These are phyloP conservation scores for Aspergillus pseudoterreus DNA, from an alignment of 2,329 filamentous ascomycete genomes.

Conservation along the genomic window DNA sequence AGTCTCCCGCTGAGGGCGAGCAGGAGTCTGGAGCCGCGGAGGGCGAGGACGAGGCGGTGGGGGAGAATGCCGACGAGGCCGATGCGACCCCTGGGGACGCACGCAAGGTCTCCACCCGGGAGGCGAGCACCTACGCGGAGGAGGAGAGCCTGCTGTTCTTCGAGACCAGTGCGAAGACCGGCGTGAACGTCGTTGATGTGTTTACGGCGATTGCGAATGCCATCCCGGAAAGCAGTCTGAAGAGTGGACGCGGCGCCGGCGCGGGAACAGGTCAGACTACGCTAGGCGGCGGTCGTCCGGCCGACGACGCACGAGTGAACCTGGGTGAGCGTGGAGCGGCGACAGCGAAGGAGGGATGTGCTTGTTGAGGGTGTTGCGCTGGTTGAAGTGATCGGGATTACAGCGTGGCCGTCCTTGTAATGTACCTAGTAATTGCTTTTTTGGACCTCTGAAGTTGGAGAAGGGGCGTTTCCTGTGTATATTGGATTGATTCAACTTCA, in stretches of 20 bases:
- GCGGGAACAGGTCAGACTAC: slow-evolving; percentile 54
- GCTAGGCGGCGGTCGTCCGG: slow-evolving; percentile 52
- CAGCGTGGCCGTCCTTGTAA: neutral
- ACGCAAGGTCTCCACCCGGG: slow-evolving; percentile 83
- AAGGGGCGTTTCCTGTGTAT: neutral
- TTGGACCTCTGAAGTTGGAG: too few species aligned
- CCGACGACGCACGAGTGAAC: slow-evolving; percentile 68
- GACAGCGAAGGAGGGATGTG: slow-evolving; percentile 85
- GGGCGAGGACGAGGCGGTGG: slow-evolving; percentile 42
- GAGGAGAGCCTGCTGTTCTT: slow-evolving; percentile 94
- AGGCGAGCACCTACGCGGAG: slow-evolving; percentile 89
- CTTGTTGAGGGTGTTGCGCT: slow-evolving; percentile 57
- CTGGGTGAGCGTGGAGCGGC: slow-evolving; percentile 69
- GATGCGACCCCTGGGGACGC: slow-evolving; percentile 67
- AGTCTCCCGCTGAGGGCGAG: slow-evolving; percentile 33
- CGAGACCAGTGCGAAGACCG: slow-evolving; percentile 96
- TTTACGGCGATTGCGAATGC: slow-evolving; percentile 98
- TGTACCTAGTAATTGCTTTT: neutral
- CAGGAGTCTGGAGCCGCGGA: slow-evolving; percentile 29
- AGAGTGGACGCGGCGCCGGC: slow-evolving; percentile 74
- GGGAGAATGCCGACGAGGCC: slow-evolving; percentile 52
- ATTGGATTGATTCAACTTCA: neutral
- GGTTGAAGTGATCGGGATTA: neutral
- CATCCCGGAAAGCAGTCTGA: slow-evolving; percentile 93
- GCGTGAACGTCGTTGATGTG: slow-evolving; percentile 88